Evolutionary conservation across 2,329 filamentous ascomycete genomes (phyloP), one percentile per base, ranked within the genome.

Genomic region (Escovopsis sp.): DNA sequence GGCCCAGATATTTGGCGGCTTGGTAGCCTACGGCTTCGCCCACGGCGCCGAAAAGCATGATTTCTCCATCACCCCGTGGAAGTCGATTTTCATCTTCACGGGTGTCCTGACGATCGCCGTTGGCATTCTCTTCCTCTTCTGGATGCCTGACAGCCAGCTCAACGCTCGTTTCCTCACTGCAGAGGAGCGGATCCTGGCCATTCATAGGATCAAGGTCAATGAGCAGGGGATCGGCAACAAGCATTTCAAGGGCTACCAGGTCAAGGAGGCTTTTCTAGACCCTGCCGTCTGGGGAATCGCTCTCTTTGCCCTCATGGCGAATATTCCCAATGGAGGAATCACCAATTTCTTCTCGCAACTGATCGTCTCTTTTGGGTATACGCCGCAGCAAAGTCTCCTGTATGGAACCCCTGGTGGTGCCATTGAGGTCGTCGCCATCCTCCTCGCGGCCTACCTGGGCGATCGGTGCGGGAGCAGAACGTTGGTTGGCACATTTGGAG

Each of bases 161-260:
- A 40, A 40, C 13, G 38, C 38, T 18, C 37, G 35, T 11, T 40
- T 37, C 14, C 35, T 40, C 7, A 38, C 35, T 11, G 31, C 31
- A 14, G 35, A 40, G 23, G 38, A 40, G 28, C 35, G 38, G 6
- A 3, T 40, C 4, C n/a, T 40, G 1, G 41, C 41, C 3, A 27
- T 53, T 17, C 48, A 48, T 13, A 63, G 76, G 6, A 72, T 81
- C 29, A 58, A 74, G 0, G 54, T 66, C 23, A 81, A 81, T 41
- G 66, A 76, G 40, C 75, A 79, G 48, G 76, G 76, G 4, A 73
- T 80, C 15, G 74, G 74, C 4, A 79, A 79, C 45, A 76, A 76
- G 54, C 70, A 79, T 42, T 78, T 72, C 54, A 78, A 78, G 47
- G 51, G 62, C 47, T 70, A 77, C 36, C 76, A 82, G 47, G 55